Conservation (phyloP, 2,329 filamentous ascomycete genomes). For the Aspergillus sp. region DNA sequence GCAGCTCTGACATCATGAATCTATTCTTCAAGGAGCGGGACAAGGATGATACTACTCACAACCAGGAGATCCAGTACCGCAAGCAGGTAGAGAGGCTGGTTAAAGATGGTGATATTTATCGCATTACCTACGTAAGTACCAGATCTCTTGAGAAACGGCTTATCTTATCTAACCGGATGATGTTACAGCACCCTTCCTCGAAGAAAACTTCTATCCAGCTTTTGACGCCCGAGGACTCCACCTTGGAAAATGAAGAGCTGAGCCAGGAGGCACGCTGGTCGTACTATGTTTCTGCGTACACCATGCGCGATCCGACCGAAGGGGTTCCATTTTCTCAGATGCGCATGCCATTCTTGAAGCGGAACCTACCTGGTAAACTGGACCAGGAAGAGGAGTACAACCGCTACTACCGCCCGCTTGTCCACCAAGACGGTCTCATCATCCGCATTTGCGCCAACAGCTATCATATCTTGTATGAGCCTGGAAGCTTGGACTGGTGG, state of each 20-base stretch:
- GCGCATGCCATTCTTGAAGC: conserved; percentile 64
- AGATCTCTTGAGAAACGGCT: background rate
- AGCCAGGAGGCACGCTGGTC: conserved; percentile 68
- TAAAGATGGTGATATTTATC: conserved; percentile 88
- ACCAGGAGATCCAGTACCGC: conserved; percentile 82
- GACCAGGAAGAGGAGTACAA: conserved; percentile 58
- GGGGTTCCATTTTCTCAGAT: conserved; percentile 63
- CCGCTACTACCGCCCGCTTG: conserved; percentile 50
- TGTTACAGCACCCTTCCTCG: conserved; percentile 57
- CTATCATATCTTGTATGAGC: conserved; percentile 73
- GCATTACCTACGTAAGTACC: conserved; percentile 78
- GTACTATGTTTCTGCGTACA: conserved; percentile 91
- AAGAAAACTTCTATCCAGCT: conserved; percentile 71
- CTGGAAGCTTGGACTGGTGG: conserved; percentile 66
- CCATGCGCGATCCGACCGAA: conserved; percentile 82
- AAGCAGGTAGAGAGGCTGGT: conserved; percentile 90
- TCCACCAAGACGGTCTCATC: conserved; percentile 63
- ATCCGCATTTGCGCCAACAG: conserved; percentile 73
- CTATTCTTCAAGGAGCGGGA: conserved; percentile 79
- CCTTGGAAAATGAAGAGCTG: conserved; percentile 69
- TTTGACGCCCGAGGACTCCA: conserved; percentile 78
- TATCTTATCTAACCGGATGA: conserved; percentile 19
- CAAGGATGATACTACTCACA: conserved; percentile 80
- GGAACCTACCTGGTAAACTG: conserved; percentile 63
- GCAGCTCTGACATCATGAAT: conserved; percentile 83